Evolutionary conservation across 306 rosid genomes (phyloP).

Genomic region (Corylus avellana): DNA sequence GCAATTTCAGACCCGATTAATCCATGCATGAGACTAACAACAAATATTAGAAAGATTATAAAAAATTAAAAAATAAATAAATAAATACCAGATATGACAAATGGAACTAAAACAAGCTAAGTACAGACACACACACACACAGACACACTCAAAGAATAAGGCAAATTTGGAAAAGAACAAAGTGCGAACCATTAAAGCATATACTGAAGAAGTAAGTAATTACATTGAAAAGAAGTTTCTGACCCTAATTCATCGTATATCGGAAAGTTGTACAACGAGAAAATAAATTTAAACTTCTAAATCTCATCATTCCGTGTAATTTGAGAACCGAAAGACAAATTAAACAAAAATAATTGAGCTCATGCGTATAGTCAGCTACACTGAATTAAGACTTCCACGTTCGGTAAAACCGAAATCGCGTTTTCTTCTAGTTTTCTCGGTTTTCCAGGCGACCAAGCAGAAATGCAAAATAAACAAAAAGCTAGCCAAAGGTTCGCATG

Average conservation of each 20-base stretch:
- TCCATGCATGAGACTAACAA: background rate
- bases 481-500: background rate
- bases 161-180: background rate
- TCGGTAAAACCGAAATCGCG: background rate
- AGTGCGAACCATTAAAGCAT: background rate
- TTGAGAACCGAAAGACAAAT: background rate
- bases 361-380: background rate
- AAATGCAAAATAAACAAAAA: background rate
- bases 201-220: background rate
- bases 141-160: background rate
- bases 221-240: background rate
- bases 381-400: background rate
- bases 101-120: background rate
- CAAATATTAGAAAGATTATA: background rate
- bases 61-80: background rate
- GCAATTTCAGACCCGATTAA: background rate
- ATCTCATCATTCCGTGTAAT: background rate
- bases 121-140: background rate
- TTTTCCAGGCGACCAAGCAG: slow-evolving; percentile 14
- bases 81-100: background rate
- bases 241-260: background rate
- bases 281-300: background rate
- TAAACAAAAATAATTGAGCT: background rate
- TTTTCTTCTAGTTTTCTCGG: background rate
- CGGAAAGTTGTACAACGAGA: background rate